Evolutionary conservation across 78 protist species (phyloP), one percentile per base, ranked within the genome.

Genomic region (Dictyostelium brefeldianum): DNA sequence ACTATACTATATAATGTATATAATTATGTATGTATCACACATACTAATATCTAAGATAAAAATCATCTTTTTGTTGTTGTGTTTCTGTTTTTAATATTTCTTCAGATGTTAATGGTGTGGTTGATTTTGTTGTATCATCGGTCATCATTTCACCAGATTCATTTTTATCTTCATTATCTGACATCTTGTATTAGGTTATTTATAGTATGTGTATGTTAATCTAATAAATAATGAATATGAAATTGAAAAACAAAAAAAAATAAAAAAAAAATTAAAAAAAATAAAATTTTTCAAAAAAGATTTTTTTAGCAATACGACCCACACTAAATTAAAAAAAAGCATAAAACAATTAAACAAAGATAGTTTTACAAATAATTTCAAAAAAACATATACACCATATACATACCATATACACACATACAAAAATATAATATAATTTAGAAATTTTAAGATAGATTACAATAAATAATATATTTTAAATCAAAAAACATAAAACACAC

Each of bases 1-100:
- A 53, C 18, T 12, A 53, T 53, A 36, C 43, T 53, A 1, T 53
- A 14, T 25, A 53, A 9, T 18, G 3, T 57, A 43, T 57, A 27
- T 67, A 67, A 15, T 53, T 15, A 53, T 53, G 18, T 53, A 53
- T 53, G 18, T 20, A 17, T 56, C 70, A 29, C 22, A 74, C 83
- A 10, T 84, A 84, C 92, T 84, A 84, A 74, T 84, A 84, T 59
- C 92, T 53, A 9, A 84, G 43, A 74, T 84, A 84, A 80, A 84
- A 84, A 17, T 84, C 92, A 47, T 84, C 74, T 59, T 84, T 84
- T 73, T 71, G 46, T 57, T 71, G 36, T 71, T 15, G 51, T 20
- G 80, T 78, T 36, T 78, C 83, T 25, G 79, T 15, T 46, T 73
- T 73, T 73, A 73, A 73, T 43, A 73, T 73, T 14, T 78, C 91